A percentile compares a stretch with the other conserved stretches of the same genome.
These are phyloP conservation scores for Cordyceps tenuipes DNA, from an alignment of 2,329 filamentous ascomycete genomes.

Conservation along the genomic window DNA sequence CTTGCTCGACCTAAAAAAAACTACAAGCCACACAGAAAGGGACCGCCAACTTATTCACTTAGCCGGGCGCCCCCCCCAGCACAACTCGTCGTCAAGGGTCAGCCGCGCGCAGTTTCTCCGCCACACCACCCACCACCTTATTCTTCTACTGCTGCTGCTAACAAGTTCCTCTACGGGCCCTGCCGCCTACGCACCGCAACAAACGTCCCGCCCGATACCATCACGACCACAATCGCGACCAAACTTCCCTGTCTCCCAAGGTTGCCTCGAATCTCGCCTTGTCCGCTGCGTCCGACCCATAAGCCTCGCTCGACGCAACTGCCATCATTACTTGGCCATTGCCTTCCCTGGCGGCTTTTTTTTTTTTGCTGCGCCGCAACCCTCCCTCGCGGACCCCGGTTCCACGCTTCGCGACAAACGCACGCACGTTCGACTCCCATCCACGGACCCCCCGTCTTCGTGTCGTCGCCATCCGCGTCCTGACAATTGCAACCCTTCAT, in stretches of 20 bases:
- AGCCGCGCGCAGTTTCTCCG: conserved; percentile 10
- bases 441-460: neutral
- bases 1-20: neutral
- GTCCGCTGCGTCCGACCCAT: neutral
- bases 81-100: neutral
- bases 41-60: neutral
- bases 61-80: neutral
- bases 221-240: neutral
- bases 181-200: neutral
- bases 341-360: neutral
- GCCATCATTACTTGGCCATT: neutral
- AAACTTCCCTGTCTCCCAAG: conserved; percentile 1
- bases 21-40: neutral
- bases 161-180: neutral
- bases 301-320: neutral
- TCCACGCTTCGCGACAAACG: conserved; percentile 8
- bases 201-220: conserved; percentile 5
- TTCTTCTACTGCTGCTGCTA: neutral
- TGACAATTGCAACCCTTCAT: neutral
- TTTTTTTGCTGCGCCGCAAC: neutral
- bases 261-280: neutral
- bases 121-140: neutral
- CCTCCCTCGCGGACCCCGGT: neutral
- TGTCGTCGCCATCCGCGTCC: neutral
- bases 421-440: neutral